Evolutionary conservation across 495 filamentous ascomycete genomes (phyloP), one percentile per base, ranked within the genome.

Genomic region (Penicillium desertorum): DNA sequence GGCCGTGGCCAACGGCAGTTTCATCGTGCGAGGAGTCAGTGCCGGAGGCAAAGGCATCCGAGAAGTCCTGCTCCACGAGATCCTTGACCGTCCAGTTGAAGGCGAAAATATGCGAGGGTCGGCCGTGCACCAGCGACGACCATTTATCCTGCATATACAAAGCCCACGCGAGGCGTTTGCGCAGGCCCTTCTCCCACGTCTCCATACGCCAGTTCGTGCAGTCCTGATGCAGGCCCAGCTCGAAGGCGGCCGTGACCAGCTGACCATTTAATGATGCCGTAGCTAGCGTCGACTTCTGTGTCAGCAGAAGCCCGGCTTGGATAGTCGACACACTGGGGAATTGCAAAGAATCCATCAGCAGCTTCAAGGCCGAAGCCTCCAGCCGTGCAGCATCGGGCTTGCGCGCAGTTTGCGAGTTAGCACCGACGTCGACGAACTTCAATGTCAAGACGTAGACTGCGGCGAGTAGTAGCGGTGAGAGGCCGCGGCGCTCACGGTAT

Each of bases 281-380:
- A 61, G 92, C 89, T 2, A 92, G 81, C 45, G 92, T 89, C 17
- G 92, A 91, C 41, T 91, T 84, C 63, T 98, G 92, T 59, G 93
- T 87, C 20, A 98, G 80, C 36, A 98, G 72, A 46, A 98, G 75
- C 10, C 93, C 94, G 4, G 91, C 92, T 70, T 98, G 94, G 29
- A 98, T 83, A 3, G 92, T 94, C 16, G 93, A 92, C n/a, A 97
- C 80, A 59, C 93, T 96, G 3, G 94, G 90, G 59, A 87, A 79
- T 54, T 88, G 86, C 72, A 96, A 84, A 45, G 90, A 89, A 54
- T 89, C 85, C 3, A 82, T 83, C 45, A 96, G 77, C 30, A 88
- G 81, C 46, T 83, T 83, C 58, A 86, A 79, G 34, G 92, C 89
- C 29, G 91, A 76, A 58, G 86, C 83, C 73, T 97, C 93, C 37